phyloP scores from a whole-genome alignment of 805 yeast genomes.

The Jamesozyma hellenica region DNA sequence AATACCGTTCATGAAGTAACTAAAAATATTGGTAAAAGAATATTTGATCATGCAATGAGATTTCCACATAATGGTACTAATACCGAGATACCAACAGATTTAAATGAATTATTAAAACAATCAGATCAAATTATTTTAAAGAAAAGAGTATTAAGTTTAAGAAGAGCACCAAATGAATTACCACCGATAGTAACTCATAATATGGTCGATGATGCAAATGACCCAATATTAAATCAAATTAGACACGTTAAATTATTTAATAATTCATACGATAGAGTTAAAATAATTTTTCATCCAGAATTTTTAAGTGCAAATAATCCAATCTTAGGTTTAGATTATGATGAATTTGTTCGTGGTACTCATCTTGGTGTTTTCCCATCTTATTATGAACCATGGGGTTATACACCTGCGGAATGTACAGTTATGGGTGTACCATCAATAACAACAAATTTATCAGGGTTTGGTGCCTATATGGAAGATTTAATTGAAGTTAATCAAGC shows the following conservation, averaged over 20 bases:
- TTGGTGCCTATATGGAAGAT: slow-evolving; percentile 98
- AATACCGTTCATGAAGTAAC: slow-evolving; percentile 83
- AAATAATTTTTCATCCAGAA: slow-evolving; percentile 95
- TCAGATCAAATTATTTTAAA: slow-evolving; percentile 83
- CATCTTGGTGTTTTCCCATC: slow-evolving; percentile 98
- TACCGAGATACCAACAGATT: slow-evolving; percentile 59
- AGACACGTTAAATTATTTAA: slow-evolving; percentile 88
- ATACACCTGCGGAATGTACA: slow-evolving; percentile 98
- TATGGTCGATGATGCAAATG: slow-evolving; percentile 85
- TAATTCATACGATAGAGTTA: slow-evolving; percentile 81
- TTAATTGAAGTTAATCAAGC: slow-evolving; percentile 72
- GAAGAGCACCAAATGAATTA: slow-evolving; percentile 56
- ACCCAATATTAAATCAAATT: slow-evolving; percentile 85
- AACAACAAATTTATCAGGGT: slow-evolving; percentile 91
- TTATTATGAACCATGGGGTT: slow-evolving; percentile 98
- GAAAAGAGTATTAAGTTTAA: slow-evolving; percentile 86
- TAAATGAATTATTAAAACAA: slow-evolving; percentile 75
- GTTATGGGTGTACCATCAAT: slow-evolving; percentile 99
- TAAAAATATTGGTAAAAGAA: slow-evolving; percentile 70
- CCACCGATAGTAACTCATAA: slow-evolving; percentile 97
- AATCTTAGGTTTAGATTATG: slow-evolving; percentile 84
- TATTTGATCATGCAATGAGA: slow-evolving; percentile 84
- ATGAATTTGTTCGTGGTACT: slow-evolving; percentile 95
- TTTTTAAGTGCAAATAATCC: slow-evolving; percentile 92
- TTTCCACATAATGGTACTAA: slow-evolving; percentile 40